Evolutionary conservation across 1,139 yeast genomes (phyloP).

Genomic region (Yarrowia galli): DNA sequence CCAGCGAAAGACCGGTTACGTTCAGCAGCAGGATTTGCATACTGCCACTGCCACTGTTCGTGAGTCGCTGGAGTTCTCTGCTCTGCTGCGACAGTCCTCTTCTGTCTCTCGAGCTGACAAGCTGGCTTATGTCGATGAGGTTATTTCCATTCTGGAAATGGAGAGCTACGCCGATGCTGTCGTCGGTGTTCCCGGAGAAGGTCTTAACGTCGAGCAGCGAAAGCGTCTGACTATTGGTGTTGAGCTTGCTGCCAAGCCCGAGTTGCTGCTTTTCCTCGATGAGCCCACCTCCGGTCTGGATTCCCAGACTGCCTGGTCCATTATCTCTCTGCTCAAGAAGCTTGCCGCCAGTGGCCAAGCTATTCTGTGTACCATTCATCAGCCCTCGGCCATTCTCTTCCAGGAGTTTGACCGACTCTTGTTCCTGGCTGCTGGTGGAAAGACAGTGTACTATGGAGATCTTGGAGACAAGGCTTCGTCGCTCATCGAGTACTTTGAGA

Average conservation of each 20-base stretch:
- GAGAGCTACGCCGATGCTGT: constrained; percentile 76
- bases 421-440: constrained; percentile 76
- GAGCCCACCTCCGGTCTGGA: constrained; percentile 95
- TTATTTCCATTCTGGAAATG: constrained; percentile 75
- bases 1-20: constrained; percentile 84
- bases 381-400: constrained; percentile 78
- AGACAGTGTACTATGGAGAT: constrained; percentile 82
- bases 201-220: constrained; percentile 83
- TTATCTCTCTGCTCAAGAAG: constrained; percentile 76
- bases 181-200: constrained; percentile 80
- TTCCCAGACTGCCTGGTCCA: constrained; percentile 91
- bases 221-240: constrained; percentile 86
- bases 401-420: constrained; percentile 79
- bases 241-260: constrained; percentile 88
- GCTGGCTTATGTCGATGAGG: constrained; percentile 73
- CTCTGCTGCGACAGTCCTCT: constrained; percentile 74
- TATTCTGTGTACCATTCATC: constrained; percentile 81
- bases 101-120: constrained; percentile 64
- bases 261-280: constrained; percentile 78
- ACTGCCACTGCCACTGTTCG: constrained; percentile 77
- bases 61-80: constrained; percentile 76
- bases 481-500: constrained; percentile 72
- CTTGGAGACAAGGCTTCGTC: constrained; percentile 69
- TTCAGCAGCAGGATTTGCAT: constrained; percentile 83
- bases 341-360: constrained; percentile 83